These are phyloP conservation scores for Diaporthe vexans DNA, from an alignment of 2,329 filamentous ascomycete species.

Conservation along the genomic window DNA sequence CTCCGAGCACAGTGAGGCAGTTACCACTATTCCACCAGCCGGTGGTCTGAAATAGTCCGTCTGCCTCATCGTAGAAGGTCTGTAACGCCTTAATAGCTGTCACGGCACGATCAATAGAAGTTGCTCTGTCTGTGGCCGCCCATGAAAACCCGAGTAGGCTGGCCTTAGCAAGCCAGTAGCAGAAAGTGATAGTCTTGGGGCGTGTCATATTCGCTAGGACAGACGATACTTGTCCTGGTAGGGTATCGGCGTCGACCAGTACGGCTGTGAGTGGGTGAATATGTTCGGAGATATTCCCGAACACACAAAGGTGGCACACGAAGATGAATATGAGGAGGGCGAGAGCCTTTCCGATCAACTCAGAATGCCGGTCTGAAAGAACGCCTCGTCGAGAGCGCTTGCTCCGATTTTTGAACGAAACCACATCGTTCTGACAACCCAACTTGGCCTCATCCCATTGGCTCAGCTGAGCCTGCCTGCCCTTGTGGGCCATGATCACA, in stretches of 20 bases:
- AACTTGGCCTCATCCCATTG: constrained; percentile 9
- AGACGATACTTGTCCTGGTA: neutral
- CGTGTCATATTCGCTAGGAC: neutral
- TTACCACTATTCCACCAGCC: constrained; percentile 85
- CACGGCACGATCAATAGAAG: constrained; percentile 53
- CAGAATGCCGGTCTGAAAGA: neutral
- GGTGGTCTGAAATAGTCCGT: constrained; percentile 74
- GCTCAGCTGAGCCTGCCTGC: constrained; percentile 11
- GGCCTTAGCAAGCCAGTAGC: constrained; percentile 9
- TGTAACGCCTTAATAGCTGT: constrained; percentile 63
- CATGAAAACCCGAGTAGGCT: constrained; percentile 19
- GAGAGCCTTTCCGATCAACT: neutral
- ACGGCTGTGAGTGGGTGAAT: neutral
- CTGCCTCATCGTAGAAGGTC: constrained; percentile 70
- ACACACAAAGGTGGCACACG: neutral
- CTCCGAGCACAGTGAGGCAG: constrained; percentile 72
- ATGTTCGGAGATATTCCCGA: neutral
- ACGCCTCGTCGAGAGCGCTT: constrained; percentile 13
- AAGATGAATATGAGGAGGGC: neutral
- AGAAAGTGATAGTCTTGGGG: neutral
- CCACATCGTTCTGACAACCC: neutral
- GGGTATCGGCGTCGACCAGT: neutral
- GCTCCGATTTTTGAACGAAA: constrained; percentile 6
- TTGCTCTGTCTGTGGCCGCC: constrained; percentile 39
- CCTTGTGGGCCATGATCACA: constrained; percentile 18